Conservation (phyloP, 2,329 filamentous ascomycete genomes). For the Trichoderma asperellum region DNA sequence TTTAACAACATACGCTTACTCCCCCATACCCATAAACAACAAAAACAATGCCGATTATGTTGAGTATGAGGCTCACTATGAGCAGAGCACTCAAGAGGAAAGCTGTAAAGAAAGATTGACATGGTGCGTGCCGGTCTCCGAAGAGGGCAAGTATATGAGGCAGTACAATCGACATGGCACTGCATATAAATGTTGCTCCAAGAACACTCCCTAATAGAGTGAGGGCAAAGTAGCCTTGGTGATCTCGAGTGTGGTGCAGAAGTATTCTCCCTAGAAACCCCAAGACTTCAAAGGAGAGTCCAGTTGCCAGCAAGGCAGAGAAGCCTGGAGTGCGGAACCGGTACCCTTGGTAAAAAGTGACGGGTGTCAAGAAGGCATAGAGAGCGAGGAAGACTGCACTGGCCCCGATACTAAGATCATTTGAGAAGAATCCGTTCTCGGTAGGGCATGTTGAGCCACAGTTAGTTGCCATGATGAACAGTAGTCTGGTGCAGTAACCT, state of each 20-base stretch:
- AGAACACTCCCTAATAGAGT: slow-evolving; percentile 53
- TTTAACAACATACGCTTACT: slow-evolving; percentile 42
- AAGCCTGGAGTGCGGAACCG: slow-evolving; percentile 48
- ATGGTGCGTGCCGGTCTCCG: slow-evolving; percentile 47
- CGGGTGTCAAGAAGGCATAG: slow-evolving; percentile 47
- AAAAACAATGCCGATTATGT: slow-evolving; percentile 49
- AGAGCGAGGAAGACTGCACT: slow-evolving; percentile 47
- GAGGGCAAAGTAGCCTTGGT: slow-evolving; percentile 47
- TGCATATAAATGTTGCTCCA: slow-evolving; percentile 52
- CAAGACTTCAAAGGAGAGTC: slow-evolving; percentile 49
- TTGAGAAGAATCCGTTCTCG: slow-evolving; percentile 44
- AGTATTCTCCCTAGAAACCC: slow-evolving; percentile 54
- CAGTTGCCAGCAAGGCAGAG: slow-evolving; percentile 45
- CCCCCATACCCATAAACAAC: slow-evolving; percentile 42
- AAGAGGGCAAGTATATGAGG: slow-evolving; percentile 54
- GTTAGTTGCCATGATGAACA: slow-evolving; percentile 42
- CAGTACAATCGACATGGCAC: slow-evolving; percentile 50
- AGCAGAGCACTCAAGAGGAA: slow-evolving; percentile 43
- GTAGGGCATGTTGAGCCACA: slow-evolving; percentile 45
- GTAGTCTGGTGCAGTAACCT: slow-evolving; percentile 36
- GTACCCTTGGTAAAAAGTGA: slow-evolving; percentile 45
- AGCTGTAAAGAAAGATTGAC: slow-evolving; percentile 43
- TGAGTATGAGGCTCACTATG: slow-evolving; percentile 42
- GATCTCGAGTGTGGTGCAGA: slow-evolving; percentile 42
- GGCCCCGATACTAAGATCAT: slow-evolving; percentile 44